Conservation (phyloP, 2,329 filamentous ascomycete genomes). For the Seiridium unicorne region DNA sequence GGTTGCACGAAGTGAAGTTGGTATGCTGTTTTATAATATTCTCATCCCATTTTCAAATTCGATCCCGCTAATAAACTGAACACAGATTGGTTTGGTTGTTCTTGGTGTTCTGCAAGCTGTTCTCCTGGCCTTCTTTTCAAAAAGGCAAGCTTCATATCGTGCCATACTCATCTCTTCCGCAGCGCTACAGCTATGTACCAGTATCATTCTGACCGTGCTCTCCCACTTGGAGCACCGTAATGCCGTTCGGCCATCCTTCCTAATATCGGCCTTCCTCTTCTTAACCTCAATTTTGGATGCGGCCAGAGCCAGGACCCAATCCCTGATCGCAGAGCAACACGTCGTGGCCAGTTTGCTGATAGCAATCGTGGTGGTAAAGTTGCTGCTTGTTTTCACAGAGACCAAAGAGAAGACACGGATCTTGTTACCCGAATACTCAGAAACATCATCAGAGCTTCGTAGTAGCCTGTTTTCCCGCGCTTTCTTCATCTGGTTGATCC, state of each 20-base stretch:
- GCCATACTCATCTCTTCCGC: neutral
- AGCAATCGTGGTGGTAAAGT: neutral
- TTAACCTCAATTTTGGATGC: slow-evolving; percentile 4
- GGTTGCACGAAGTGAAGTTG: neutral
- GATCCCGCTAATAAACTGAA: neutral
- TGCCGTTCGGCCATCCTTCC: neutral
- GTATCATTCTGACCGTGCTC: neutral
- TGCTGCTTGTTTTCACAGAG: neutral
- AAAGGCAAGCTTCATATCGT: neutral
- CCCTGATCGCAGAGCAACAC: neutral
- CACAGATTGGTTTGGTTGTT: neutral
- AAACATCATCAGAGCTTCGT: neutral
- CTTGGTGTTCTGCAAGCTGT: slow-evolving; percentile 1
- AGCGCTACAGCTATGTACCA: neutral
- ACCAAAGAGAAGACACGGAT: neutral
- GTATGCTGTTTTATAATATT: neutral
- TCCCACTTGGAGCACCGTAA: slow-evolving; percentile 3
- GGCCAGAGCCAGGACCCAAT: slow-evolving; percentile 5
- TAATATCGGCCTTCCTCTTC: neutral
- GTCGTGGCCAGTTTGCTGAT: neutral
- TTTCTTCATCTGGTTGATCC: slow-evolving; percentile 1
- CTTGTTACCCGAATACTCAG: neutral
- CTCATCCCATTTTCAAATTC: neutral
- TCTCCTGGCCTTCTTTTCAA: neutral
- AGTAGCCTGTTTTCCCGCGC: neutral